Base-by-base conservation (phyloP, 1,284 basidiomycete genomes). In the Heterobasidion annosum region DNA sequence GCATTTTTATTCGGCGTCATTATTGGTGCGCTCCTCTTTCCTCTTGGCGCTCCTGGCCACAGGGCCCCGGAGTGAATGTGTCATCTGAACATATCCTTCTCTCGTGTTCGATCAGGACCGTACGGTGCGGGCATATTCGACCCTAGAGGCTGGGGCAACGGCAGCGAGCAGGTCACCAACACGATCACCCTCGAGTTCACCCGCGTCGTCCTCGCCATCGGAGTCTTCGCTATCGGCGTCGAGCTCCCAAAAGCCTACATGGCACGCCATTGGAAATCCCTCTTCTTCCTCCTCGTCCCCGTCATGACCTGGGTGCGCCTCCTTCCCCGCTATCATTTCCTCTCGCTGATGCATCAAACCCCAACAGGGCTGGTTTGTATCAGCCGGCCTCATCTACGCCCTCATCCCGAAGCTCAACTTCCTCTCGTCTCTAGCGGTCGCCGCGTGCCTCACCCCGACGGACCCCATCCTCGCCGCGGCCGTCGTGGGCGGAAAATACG, bases 191-290 rank as follows among this genome's bases (percentile, higher is more conserved):
- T 93, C 58, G 97, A 99, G 70, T 78, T 99, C 63, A 95, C 93
- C 18, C 81, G 96, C n/a, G 87, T 99, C 55, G 91, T 98, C 54
- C 85, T 99, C 50, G 96, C 96, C 6, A 90, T 99, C 55, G 94
- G 94, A 43, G 96, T 99, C 3, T 99, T 99, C 69, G 94, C 96
- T 9, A 93, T 99, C 57, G 97, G 97, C 2, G 97, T 99, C 43
- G 92, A 97, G 66, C 73, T 97, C 64, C 94, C 94, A 32, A 95
- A 94, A 71, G 87, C 88, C 37, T 98, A 98, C 70, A 89, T 98
- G 78, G 75, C 79, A 47, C 79, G 83, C 19, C 96, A 99, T 65
- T 98, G 94, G 94, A 84, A 80, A 62, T 91, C 91, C 56, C 68
- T 99, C 2, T 78, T 88, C 57, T 91, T 94, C 69, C 77, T 99